Evolutionary conservation across 2,329 filamentous ascomycete species (phyloP).

Genomic region (Parafenestella ontariensis): DNA sequence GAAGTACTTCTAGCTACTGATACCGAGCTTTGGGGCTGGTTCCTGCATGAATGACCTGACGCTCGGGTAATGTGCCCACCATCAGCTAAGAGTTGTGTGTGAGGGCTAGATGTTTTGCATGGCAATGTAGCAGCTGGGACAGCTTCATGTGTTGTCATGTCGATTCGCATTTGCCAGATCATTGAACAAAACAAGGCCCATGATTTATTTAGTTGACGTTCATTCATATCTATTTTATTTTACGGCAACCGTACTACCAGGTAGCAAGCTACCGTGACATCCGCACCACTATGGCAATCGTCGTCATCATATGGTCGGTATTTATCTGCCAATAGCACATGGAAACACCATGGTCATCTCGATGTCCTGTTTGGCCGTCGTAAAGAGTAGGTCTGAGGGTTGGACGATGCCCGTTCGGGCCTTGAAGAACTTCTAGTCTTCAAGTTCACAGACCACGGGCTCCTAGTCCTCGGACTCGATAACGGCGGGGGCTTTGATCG

Average conservation of each 20-base stretch:
- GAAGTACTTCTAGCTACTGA: neutral
- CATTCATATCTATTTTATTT: slow-evolving; percentile 16
- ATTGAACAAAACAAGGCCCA: neutral
- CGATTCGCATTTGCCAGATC: neutral
- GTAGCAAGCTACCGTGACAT: neutral
- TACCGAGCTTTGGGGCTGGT: slow-evolving; percentile 3
- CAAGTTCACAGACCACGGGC: slow-evolving; percentile 1
- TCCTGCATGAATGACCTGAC: slow-evolving; percentile 22
- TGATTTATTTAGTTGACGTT: slow-evolving; percentile 3
- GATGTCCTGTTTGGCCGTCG: neutral
- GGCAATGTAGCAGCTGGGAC: neutral
- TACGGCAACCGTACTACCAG: neutral
- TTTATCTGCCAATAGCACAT: neutral
- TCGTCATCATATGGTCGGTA: neutral
- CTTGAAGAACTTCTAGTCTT: slow-evolving; percentile 2
- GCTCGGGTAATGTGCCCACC: slow-evolving; percentile 8
- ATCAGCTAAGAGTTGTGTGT: neutral
- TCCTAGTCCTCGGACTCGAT: slow-evolving; percentile 65
- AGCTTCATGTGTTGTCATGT: neutral
- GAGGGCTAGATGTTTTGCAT: neutral
- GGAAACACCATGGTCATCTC: neutral
- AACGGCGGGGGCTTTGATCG: slow-evolving; percentile 69
- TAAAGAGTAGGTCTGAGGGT: slow-evolving; percentile 7
- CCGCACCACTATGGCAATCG: neutral
- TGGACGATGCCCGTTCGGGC: neutral